phyloP scores from a whole-genome alignment of 202 grass and related monocot genomes.

The Eragrostis tef region DNA sequence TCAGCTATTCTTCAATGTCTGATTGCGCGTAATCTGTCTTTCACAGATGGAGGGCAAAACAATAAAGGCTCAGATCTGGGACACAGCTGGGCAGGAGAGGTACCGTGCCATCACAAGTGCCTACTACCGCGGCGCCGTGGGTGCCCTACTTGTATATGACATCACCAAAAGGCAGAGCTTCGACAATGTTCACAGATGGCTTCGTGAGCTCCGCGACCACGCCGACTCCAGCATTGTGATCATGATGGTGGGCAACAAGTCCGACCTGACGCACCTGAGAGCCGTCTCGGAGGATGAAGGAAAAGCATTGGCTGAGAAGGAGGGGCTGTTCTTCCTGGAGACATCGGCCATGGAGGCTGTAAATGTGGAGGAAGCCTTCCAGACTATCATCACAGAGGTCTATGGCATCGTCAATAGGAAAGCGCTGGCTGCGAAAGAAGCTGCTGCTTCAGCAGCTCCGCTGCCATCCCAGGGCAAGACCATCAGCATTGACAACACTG shows the following conservation, averaged over 20 bases:
- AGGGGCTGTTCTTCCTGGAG: slow-evolving; percentile 72
- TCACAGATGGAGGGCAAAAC: slow-evolving; percentile 77
- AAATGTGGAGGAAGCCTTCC: slow-evolving; percentile 78
- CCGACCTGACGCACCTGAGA: slow-evolving; percentile 66
- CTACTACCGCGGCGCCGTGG: slow-evolving; percentile 74
- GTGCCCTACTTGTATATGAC: slow-evolving; percentile 83
- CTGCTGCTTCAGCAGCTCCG: slow-evolving; percentile 45
- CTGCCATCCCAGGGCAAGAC: slow-evolving; percentile 61
- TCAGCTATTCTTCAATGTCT: slow-evolving; percentile 1
- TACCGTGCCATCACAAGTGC: slow-evolving; percentile 85
- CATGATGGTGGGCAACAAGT: slow-evolving; percentile 78
- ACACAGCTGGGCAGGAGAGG: slow-evolving; percentile 84
- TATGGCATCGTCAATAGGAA: slow-evolving; percentile 78
- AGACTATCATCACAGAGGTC: slow-evolving; percentile 70
- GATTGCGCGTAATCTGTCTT: slow-evolving; percentile 5
- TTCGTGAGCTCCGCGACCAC: slow-evolving; percentile 73
- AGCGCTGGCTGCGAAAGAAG: slow-evolving; percentile 65
- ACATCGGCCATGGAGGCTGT: slow-evolving; percentile 76
- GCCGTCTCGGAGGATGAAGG: slow-evolving; percentile 62
- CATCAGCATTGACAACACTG: slow-evolving; percentile 58
- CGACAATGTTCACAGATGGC: slow-evolving; percentile 76
- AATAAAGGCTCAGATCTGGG: slow-evolving; percentile 85
- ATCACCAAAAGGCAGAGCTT: slow-evolving; percentile 81
- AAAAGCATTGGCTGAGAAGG: slow-evolving; percentile 70
- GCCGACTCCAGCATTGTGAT: slow-evolving; percentile 80